Percentiles rank a stretch among this genome's conserved stretches.
Evolutionary conservation across 2,329 filamentous ascomycete genomes (phyloP).

Genomic region (Neurospora crassa): DNA sequence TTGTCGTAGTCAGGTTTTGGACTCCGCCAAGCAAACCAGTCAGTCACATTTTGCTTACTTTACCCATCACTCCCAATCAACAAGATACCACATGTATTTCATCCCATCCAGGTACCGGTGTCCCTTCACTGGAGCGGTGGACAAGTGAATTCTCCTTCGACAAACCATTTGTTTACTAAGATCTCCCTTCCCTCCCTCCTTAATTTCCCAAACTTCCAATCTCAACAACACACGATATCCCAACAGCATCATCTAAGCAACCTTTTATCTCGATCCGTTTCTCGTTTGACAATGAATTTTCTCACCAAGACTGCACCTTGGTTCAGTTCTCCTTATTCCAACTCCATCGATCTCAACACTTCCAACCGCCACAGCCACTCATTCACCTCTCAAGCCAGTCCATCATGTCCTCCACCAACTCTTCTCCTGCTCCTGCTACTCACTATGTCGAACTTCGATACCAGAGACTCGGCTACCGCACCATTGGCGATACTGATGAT

Average conservation of each 20-base stretch:
- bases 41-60: background rate
- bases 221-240: background rate
- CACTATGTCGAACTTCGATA: background rate
- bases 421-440: background rate
- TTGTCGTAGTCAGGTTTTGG: too few species aligned
- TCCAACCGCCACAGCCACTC: too few species aligned
- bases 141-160: background rate
- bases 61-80: background rate
- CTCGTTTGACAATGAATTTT: background rate
- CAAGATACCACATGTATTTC: background rate
- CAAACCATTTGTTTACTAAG: background rate
- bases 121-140: background rate
- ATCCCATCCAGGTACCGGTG: background rate
- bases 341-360: too few species aligned
- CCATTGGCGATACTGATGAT: too few species aligned
- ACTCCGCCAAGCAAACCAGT: background rate
- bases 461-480: too few species aligned
- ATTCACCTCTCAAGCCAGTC: too few species aligned
- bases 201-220: background rate
- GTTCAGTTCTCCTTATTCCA: background rate
- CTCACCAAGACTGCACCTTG: background rate
- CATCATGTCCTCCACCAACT: background rate
- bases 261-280: background rate
- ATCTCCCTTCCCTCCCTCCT: background rate
- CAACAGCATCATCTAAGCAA: background rate